Evolutionary conservation across 352 stramenopile genomes (phyloP).

Genomic region (Phytophthora sansomeana): DNA sequence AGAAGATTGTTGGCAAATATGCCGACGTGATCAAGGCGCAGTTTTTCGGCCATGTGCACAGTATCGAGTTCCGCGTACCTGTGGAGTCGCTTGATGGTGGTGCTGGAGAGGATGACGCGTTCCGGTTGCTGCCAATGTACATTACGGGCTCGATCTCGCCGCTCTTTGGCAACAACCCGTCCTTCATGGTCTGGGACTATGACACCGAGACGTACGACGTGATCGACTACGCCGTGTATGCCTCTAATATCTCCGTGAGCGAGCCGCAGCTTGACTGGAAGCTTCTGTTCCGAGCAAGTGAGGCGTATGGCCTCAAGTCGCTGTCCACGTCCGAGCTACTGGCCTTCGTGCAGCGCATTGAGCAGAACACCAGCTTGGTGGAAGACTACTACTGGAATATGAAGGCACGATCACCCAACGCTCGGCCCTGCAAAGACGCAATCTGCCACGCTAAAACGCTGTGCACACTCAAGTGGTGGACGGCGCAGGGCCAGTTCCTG

Average conservation of each 20-base stretch:
- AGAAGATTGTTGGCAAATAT: slow-evolving; percentile 78
- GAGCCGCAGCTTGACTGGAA: slow-evolving; percentile 68
- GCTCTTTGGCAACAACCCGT: slow-evolving; percentile 93
- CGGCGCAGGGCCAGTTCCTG: slow-evolving; percentile 72
- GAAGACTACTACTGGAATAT: slow-evolving; percentile 87
- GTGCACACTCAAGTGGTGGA: slow-evolving; percentile 88
- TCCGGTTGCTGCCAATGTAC: slow-evolving; percentile 78
- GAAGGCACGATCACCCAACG: slow-evolving; percentile 73
- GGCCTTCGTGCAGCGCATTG: slow-evolving; percentile 56
- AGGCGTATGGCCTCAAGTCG: slow-evolving; percentile 64
- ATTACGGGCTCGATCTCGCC: slow-evolving; percentile 89
- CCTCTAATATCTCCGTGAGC: slow-evolving; percentile 64
- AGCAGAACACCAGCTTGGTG: slow-evolving; percentile 60
- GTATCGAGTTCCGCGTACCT: slow-evolving; percentile 90
- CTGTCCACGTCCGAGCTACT: slow-evolving; percentile 55
- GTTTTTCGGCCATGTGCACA: slow-evolving; percentile 95
- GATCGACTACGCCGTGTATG: slow-evolving; percentile 82
- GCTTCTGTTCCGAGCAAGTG: slow-evolving; percentile 62
- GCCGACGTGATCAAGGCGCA: slow-evolving; percentile 82
- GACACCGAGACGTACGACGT: slow-evolving; percentile 79
- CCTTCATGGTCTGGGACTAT: slow-evolving; percentile 91
- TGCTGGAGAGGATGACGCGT: slow-evolving; percentile 21
- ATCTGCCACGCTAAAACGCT: slow-evolving; percentile 70
- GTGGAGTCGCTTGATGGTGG: slow-evolving; percentile 31
- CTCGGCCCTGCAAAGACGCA: slow-evolving; percentile 49